Evolutionary conservation across 805 yeast species (phyloP), one percentile per base, ranked within the genome.

Genomic region (Lipomyces starkeyi): DNA sequence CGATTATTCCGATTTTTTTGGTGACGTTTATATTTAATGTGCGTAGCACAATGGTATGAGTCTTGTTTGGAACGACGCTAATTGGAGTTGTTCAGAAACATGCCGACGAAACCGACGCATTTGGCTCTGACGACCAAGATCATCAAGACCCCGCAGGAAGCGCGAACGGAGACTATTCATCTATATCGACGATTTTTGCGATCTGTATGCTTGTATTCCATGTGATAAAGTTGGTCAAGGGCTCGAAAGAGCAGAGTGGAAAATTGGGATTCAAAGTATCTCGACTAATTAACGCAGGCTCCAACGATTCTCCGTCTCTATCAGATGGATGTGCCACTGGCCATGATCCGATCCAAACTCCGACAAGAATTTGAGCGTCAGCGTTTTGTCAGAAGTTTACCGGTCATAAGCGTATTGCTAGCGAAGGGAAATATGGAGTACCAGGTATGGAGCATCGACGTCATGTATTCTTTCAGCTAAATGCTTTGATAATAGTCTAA

Each of bases 331-430:
- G 85, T 89, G 83, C 94, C 97, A 40, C 87, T 89, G 11, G 87
- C 94, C 53, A 84, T 86, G 69, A 88, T 91, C 67, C 88, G 91
- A 79, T 90, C 97, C 66, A 90, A 89, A 80, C 85, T 91, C 73
- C 87, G 97, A 84, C 95, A 91, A 79, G 95, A 91, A 79, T 91
- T 91, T 74, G 97, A 91, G 80, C 88, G 96, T 81, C 85, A 91
- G 76, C 84, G 97, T 76, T 91, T 83, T 76, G 91, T 91, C 62
- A 81, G 81, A 63, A 91, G 89, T 75, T 78, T 88, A 72, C 86
- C 86, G 43, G 85, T 89, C 58, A 83, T 84, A 71, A 91, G 91
- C 79, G 84, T 90, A 20, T 82, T 91, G 66, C 86, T 86, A 73
- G 87, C 90, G 81, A 90, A 91, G 81, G 97, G 94, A 6, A 93